A percentile compares a stretch with the other conserved stretches of the same genome.
phyloP scores from a whole-genome alignment of 371 early-diverging fungal species.

The Lichtheimia ramosa region DNA sequence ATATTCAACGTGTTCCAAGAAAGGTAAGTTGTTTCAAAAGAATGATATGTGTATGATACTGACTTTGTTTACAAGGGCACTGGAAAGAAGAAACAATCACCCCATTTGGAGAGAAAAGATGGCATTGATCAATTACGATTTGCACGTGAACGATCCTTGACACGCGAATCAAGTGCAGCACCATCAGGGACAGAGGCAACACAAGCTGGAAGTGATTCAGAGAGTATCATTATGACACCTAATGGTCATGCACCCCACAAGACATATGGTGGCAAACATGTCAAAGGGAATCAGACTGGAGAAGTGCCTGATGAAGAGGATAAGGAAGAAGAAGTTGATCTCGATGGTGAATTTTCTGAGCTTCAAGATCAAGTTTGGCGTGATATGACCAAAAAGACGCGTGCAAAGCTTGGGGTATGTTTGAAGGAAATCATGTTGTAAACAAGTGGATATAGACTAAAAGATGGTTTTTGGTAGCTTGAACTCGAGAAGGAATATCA shows the following conservation, averaged over 20 bases:
- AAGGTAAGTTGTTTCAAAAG: conserved; percentile 27
- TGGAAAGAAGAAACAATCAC: conserved; percentile 14
- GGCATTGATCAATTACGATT: conserved; percentile 5
- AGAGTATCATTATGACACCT: conserved; percentile 20
- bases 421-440: background rate
- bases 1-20: conserved; percentile 32
- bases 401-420: conserved; percentile 52
- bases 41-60: conserved; percentile 7
- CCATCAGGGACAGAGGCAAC: conserved; percentile 10
- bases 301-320: conserved; percentile 40
- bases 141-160: conserved; percentile 25
- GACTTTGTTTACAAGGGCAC: conserved; percentile 3
- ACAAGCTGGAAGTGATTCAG: conserved; percentile 14
- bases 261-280: conserved; percentile 22
- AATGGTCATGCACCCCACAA: conserved; percentile 15
- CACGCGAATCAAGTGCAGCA: conserved; percentile 23
- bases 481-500: conserved; percentile 54
- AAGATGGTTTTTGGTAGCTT: conserved; percentile 13
- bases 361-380: conserved; percentile 62
- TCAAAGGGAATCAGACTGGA: conserved; percentile 6
- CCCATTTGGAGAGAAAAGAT: background rate
- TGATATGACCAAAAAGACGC: conserved; percentile 58
- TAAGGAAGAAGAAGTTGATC: conserved; percentile 43
- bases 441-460: background rate
- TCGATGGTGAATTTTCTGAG: conserved; percentile 50